Evolutionary conservation across 441 rosid species (phyloP), one percentile per base, ranked within the genome.

Genomic region (Croton setiger): DNA sequence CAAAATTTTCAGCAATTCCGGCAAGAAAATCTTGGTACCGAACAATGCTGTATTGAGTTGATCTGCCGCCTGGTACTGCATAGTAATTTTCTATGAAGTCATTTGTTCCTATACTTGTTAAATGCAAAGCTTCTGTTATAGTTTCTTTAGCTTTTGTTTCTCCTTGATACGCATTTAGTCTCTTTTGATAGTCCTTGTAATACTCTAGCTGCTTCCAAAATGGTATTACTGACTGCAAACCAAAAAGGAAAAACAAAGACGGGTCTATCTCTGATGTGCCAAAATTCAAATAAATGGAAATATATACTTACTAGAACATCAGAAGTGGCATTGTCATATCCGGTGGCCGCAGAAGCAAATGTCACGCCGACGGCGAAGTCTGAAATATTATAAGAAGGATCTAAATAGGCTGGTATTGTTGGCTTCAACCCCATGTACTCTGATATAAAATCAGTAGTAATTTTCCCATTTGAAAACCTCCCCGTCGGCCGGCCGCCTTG

Each of bases 321-420:
- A 63, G 91, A 76, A 53, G 91, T 88, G 65, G 82, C 81, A 63
- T 81, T 85, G 53, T 88, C 94, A 49, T 83, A 88, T 66, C 94
- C 94, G 51, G 89, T 86, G 11, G 84, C 91, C 5, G 89, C 93
- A 23, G 94, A 88, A 60, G 94, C 94, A 68, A 88, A 88, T 41
- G 89, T 81, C 5, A 88, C 94, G 0, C 91, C 94, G 12, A 78
- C 77, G 36, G 84, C 86, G 20, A 88, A 88, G 72, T 88, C 91
- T 4, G 85, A 59, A 15, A 88, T 86, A 27, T 8, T 71, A 53
- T 79, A 91, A 45, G 75, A 59, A 0, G 88, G 87, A 77, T 88
- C 91, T 79, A 85, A 72, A 86, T 86, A 86, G 47, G 94, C 88
- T 0, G 94, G 94, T 3, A 88, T 45, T 3, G 79, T 44, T 13